phyloP scores from a whole-genome alignment of 495 filamentous ascomycete species.

The Penicillium chermesinum region DNA sequence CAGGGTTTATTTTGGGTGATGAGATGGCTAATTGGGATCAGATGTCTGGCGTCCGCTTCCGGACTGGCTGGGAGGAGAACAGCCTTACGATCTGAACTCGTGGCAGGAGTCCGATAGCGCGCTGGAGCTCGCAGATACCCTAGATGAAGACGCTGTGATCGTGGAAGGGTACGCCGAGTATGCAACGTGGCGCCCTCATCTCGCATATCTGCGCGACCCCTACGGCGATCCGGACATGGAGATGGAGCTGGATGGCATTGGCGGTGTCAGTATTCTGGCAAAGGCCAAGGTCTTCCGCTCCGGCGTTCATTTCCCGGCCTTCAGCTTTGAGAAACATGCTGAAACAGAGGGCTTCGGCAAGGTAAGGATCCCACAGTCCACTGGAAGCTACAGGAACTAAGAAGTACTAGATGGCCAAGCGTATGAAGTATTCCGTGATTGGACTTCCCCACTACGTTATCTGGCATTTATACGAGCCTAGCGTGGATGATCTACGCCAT shows the following conservation, averaged over 20 bases:
- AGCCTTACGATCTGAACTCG: slow-evolving; percentile 97
- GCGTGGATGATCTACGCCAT: slow-evolving; percentile 91
- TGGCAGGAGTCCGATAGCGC: slow-evolving; percentile 99
- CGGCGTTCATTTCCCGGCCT: slow-evolving; percentile 96
- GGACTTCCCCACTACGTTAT: slow-evolving; percentile 97
- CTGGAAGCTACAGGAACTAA: background rate
- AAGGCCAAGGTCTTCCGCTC: slow-evolving; percentile 93
- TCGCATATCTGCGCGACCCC: slow-evolving; percentile 94
- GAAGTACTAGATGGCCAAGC: slow-evolving; percentile 82
- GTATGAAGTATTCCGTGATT: slow-evolving; percentile 94
- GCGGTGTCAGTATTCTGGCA: slow-evolving; percentile 93
- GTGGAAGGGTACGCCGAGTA: slow-evolving; percentile 99
- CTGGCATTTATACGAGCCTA: slow-evolving; percentile 99
- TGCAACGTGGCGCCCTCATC: slow-evolving; percentile 95
- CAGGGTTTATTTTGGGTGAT: too few species aligned
- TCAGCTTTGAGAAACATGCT: slow-evolving; percentile 97
- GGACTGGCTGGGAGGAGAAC: slow-evolving; percentile 98
- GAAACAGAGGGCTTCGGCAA: slow-evolving; percentile 99
- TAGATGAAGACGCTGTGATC: slow-evolving; percentile 98
- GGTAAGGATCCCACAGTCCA: slow-evolving; percentile 44
- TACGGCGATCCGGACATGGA: slow-evolving; percentile 99
- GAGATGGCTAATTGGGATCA: slow-evolving; percentile 33
- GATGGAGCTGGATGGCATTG: slow-evolving; percentile 98
- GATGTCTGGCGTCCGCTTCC: slow-evolving; percentile 98
- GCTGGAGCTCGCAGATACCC: slow-evolving; percentile 82